These are phyloP conservation scores for Globisporangium takayamanum DNA, from an alignment of 352 stramenopile genomes.

Conservation along the genomic window DNA sequence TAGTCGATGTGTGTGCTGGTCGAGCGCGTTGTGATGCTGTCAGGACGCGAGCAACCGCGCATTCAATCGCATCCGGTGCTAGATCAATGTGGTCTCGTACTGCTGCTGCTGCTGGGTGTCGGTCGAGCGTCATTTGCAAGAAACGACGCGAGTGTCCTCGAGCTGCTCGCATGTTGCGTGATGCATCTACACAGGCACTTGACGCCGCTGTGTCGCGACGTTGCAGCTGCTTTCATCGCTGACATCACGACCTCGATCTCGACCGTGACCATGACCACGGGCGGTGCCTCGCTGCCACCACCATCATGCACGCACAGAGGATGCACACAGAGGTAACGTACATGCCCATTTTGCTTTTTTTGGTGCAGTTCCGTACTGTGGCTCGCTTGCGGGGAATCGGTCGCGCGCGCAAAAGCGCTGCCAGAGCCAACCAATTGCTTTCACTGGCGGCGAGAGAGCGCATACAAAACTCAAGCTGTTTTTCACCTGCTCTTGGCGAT, in stretches of 20 bases:
- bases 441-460: too few relatives aligned
- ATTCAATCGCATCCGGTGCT: not conserved
- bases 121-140: too few relatives aligned
- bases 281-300: not conserved
- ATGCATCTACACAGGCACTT: not conserved
- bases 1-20: not conserved
- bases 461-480: too few relatives aligned
- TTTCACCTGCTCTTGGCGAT: too few relatives aligned
- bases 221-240: not conserved
- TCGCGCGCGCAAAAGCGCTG: conserved; percentile 29
- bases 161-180: too few relatives aligned
- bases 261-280: not conserved
- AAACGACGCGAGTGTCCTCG: too few relatives aligned
- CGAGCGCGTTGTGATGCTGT: not conserved
- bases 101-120: not conserved
- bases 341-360: conserved; percentile 83
- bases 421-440: conserved; percentile 69
- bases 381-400: conserved; percentile 10
- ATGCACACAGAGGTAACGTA: conserved; percentile 34
- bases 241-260: not conserved
- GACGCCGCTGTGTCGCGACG: not conserved
- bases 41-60: not conserved
- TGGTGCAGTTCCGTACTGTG: conserved; percentile 86
- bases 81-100: not conserved
- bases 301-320: not conserved